Evolutionary conservation across 2,329 filamentous ascomycete genomes (phyloP).

Genomic region (Ilyonectria destructans): DNA sequence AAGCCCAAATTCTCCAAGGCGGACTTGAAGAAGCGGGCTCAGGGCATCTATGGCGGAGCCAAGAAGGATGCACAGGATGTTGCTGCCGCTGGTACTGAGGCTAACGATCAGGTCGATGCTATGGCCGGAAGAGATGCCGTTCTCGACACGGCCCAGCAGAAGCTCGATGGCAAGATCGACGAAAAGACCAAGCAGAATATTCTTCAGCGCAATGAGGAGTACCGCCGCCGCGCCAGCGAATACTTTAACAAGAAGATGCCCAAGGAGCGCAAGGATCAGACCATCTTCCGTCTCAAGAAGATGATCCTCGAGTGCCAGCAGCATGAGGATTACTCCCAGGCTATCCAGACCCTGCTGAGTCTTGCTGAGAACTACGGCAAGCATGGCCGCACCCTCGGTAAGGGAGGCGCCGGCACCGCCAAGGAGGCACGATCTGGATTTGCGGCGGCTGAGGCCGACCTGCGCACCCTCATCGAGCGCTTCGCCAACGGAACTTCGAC

Average conservation of each 20-base stretch:
- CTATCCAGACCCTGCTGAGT: slow-evolving; percentile 88
- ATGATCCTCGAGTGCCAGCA: slow-evolving; percentile 98
- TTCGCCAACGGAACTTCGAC: slow-evolving; percentile 96
- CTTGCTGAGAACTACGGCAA: slow-evolving; percentile 89
- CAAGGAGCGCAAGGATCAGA: slow-evolving; percentile 92
- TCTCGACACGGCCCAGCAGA: slow-evolving; percentile 68
- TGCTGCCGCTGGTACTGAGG: slow-evolving; percentile 70
- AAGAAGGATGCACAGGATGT: slow-evolving; percentile 75
- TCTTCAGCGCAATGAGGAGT: slow-evolving; percentile 61
- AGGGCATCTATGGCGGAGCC: slow-evolving; percentile 72
- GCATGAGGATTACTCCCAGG: slow-evolving; percentile 92
- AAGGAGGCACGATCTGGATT: slow-evolving; percentile 82
- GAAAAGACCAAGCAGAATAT: slow-evolving; percentile 63
- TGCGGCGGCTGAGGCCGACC: slow-evolving; percentile 81
- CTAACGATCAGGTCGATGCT: slow-evolving; percentile 69
- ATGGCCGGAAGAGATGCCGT: slow-evolving; percentile 53
- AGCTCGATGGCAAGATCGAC: slow-evolving; percentile 74
- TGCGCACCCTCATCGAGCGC: slow-evolving; percentile 88
- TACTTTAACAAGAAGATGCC: slow-evolving; percentile 93
- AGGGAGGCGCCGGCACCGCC: slow-evolving; percentile 77
- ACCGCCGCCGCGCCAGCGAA: slow-evolving; percentile 71
- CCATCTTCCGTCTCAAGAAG: slow-evolving; percentile 94
- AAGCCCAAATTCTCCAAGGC: slow-evolving; percentile 82
- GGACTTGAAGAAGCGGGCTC: slow-evolving; percentile 78
- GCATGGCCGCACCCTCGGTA: slow-evolving; percentile 78